Evolutionary conservation across 2,329 filamentous ascomycete species (phyloP), one percentile per base, ranked within the genome.

Genomic region (Fusarium pininemorale): DNA sequence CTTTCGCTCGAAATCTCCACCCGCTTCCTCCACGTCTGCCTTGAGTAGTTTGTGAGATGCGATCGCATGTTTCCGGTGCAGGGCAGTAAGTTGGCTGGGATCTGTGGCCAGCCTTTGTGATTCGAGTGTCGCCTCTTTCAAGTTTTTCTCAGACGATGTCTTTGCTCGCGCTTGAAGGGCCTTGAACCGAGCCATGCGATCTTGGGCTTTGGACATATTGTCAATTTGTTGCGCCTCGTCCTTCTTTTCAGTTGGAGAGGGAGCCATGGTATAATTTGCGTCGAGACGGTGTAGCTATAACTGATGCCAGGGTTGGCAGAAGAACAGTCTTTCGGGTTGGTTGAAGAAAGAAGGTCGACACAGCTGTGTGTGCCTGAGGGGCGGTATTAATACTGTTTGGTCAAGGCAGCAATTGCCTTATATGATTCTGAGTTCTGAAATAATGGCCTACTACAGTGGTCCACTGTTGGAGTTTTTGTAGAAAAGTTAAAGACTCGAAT

Each of bases 1-100:
- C 84, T 98, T 98, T 75, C 96, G 93, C 87, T 99, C 96, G 80
- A 98, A 99, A 82, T 98, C 96, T 63, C 94, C 94, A 39, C 95
- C 95, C 0, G 88, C 87, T 24, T 94, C 94, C 81, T 95, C 94
- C 4, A 95, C 92, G 78, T 98, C 95, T 8, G 95, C 94, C 85
- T 98, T 98, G 48, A 98, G 88, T 0, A 99, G 90, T 80, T 98
- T 99, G 82, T 98, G 94, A 11, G 93, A 91, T 26, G 96, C 96
- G 75, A 96, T 91, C 63, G 94, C 95, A 78, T 94, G 93, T 79
- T 95, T 94, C 71, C 95, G 93, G 73, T 93, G 91, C n/a, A 98
- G 86, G 3, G 93, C 89, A 3, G 90, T 90, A 55, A 98, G 89
- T 70, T 96, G 89, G 7, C 89, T 89, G 10, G 94, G 93, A 80